These are phyloP conservation scores for Wallacemonas rigidus DNA, from an alignment of 208 protist genomes.

Conservation along the genomic window DNA sequence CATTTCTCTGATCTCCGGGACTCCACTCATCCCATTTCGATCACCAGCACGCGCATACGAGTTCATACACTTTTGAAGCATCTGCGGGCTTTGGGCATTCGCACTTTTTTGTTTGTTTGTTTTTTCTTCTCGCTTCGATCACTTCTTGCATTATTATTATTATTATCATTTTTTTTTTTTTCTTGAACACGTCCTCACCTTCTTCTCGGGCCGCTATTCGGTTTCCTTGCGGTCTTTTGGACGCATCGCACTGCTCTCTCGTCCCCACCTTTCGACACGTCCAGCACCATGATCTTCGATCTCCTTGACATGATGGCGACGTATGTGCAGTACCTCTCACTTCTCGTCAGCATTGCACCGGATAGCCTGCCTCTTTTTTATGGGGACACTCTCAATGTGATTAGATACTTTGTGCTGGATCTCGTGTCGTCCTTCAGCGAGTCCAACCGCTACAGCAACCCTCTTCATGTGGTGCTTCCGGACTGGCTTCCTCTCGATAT, in stretches of 20 bases:
- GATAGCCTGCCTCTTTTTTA: conserved; percentile 49
- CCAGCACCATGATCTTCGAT: conserved; percentile 57
- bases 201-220: too few species aligned
- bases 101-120: too few species aligned
- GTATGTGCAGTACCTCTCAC: conserved; percentile 74
- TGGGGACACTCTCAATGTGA: conserved; percentile 28
- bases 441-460: conserved; percentile 40
- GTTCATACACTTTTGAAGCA: too few species aligned
- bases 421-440: conserved; percentile 22
- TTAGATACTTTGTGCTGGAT: conserved; percentile 41
- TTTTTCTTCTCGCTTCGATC: neutral
- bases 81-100: too few species aligned
- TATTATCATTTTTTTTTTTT: conserved; percentile 15
- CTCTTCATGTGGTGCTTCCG: conserved; percentile 38
- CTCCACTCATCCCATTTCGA: too few species aligned
- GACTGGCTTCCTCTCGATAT: conserved; percentile 67
- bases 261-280: too few species aligned
- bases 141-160: conserved; percentile 10
- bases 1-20: too few species aligned
- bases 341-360: conserved; percentile 56
- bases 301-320: conserved; percentile 66
- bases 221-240: too few species aligned
- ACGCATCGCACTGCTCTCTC: too few species aligned
- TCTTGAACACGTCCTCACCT: neutral
- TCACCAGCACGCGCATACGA: too few species aligned